These are phyloP conservation scores for Sporopachydermia lactativora DNA, from an alignment of 805 yeast genomes.

Conservation along the genomic window DNA sequence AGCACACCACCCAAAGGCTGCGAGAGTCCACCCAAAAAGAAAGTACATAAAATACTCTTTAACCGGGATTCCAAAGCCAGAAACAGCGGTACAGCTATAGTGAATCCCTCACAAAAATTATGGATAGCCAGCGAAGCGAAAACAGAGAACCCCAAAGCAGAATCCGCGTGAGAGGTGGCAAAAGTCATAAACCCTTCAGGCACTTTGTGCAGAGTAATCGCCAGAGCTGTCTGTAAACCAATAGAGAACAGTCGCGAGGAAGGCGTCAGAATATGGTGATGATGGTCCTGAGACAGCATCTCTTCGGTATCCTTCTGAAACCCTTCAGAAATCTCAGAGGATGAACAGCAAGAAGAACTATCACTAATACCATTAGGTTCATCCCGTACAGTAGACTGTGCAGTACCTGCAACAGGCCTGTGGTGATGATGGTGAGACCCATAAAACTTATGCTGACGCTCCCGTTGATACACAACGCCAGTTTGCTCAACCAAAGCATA, in stretches of 20 bases:
- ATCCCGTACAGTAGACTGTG: not conserved
- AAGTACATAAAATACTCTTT: constrained; percentile 51
- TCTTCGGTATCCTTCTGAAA: constrained; percentile 19
- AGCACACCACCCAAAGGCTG: constrained; percentile 83
- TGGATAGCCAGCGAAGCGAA: constrained; percentile 79
- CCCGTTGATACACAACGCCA: not conserved
- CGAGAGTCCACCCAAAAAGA: constrained; percentile 64
- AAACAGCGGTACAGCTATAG: constrained; percentile 83
- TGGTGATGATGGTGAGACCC: not conserved
- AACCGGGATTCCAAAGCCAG: constrained; percentile 51
- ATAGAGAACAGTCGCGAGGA: constrained; percentile 67
- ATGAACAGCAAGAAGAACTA: not conserved
- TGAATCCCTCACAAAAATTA: constrained; percentile 87
- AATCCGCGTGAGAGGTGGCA: constrained; percentile 57
- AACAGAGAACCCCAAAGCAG: constrained; percentile 60
- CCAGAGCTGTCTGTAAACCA: constrained; percentile 82
- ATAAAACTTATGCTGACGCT: not conserved
- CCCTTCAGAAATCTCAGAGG: constrained; percentile 9
- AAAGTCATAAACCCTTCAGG: constrained; percentile 93
- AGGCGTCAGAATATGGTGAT: constrained; percentile 70
- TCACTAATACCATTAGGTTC: constrained; percentile 3
- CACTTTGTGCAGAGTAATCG: constrained; percentile 75
- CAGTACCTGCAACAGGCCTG: not conserved
- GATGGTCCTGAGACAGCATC: constrained; percentile 35
- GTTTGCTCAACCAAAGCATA: not conserved